These are phyloP conservation scores for Xylaria arbuscula DNA, from an alignment of 2,329 filamentous ascomycete species.

Conservation along the genomic window DNA sequence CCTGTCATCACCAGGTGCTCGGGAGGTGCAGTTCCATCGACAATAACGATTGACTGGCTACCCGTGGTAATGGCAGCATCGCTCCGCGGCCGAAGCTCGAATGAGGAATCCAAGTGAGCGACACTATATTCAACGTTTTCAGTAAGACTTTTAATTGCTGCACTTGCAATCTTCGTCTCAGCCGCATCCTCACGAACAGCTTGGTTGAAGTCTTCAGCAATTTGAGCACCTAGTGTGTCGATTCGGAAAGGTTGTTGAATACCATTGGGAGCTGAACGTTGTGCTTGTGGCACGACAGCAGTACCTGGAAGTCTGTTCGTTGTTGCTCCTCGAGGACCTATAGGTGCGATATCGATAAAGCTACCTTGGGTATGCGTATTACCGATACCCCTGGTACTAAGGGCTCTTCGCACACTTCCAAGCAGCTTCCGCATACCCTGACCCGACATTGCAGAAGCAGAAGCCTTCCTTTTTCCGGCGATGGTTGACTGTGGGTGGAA, in stretches of 20 bases:
- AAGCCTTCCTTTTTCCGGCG: conserved; percentile 57
- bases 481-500: conserved; percentile 57
- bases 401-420: conserved; percentile 83
- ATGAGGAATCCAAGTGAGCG: conserved; percentile 57
- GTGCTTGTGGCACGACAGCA: conserved; percentile 68
- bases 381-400: conserved; percentile 70
- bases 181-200: conserved; percentile 74
- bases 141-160: conserved; percentile 43
- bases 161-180: conserved; percentile 49
- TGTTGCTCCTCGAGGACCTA: conserved; percentile 64
- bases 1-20: conserved; percentile 65
- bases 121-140: conserved; percentile 57
- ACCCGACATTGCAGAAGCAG: conserved; percentile 69
- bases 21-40: conserved; percentile 72
- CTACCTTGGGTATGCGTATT: conserved; percentile 59
- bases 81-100: conserved; percentile 59
- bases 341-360: conserved; percentile 61
- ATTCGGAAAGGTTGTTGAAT: conserved; percentile 71
- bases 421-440: conserved; percentile 88
- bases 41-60: conserved; percentile 91
- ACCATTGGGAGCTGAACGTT: conserved; percentile 55
- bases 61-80: conserved; percentile 75
- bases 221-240: conserved; percentile 82
- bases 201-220: conserved; percentile 81
- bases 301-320: conserved; percentile 70